Percentiles rank a stretch among this genome's conserved stretches.
Conservation (phyloP, 306 rosid species). For the Casuarina equisetifolia region DNA sequence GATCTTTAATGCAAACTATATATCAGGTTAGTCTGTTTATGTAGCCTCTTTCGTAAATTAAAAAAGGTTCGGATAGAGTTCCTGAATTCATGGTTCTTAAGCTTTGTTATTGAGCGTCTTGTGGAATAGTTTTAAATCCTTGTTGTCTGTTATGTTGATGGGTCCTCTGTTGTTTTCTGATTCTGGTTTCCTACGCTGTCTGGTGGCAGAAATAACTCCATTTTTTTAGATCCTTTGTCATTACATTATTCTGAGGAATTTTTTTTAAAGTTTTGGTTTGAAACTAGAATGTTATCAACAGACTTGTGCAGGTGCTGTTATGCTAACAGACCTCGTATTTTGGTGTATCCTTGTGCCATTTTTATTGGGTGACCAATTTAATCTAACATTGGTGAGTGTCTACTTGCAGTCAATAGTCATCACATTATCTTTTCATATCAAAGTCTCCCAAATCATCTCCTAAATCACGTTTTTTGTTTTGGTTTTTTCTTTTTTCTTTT, state of each 20-base stretch:
- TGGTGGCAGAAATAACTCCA: background rate
- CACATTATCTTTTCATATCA: no score
- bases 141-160: background rate
- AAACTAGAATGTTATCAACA: constrained; percentile 37
- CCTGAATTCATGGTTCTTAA: background rate
- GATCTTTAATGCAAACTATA: constrained; percentile 56
- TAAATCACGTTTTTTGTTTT: no score
- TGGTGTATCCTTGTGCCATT: constrained; percentile 86
- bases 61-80: background rate
- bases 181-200: background rate
- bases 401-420: background rate
- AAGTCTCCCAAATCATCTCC: no score
- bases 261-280: background rate
- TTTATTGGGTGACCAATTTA: constrained; percentile 48
- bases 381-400: constrained; percentile 55
- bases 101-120: no score
- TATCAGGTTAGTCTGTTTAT: constrained; percentile 52
- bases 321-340: constrained; percentile 73
- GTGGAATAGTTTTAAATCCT: background rate
- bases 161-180: background rate
- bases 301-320: constrained; percentile 85
- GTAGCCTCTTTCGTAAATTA: background rate
- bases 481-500: background rate
- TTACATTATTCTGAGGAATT: background rate
- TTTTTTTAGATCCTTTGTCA: background rate